Conservation (phyloP, 1,284 basidiomycete genomes). For the Cutaneotrichosporon sp. region DNA sequence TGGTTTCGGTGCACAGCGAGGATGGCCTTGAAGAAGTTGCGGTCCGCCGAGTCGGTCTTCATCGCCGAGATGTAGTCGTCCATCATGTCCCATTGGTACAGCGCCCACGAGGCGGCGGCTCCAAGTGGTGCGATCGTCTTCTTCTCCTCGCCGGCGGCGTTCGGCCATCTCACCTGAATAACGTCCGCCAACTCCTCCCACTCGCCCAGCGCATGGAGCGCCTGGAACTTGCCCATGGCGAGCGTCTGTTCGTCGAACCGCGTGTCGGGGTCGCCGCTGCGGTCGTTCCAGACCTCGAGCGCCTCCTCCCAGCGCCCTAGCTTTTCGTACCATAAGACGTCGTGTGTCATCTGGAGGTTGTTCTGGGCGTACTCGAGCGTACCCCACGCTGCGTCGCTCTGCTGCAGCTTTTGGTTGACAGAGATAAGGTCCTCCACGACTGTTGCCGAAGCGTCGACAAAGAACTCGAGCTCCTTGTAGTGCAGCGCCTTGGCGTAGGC, state of each 20-base stretch:
- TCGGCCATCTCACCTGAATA: constrained; percentile 86
- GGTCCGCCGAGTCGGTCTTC: constrained; percentile 89
- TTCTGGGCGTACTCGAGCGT: constrained; percentile 81
- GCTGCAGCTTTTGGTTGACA: constrained; percentile 96
- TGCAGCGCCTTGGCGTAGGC: constrained; percentile 98
- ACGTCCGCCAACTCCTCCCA: constrained; percentile 90
- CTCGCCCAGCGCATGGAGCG: constrained; percentile 94
- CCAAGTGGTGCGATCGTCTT: constrained; percentile 94
- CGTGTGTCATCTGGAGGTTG: constrained; percentile 54
- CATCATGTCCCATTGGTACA: constrained; percentile 98
- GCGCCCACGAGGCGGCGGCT: constrained; percentile 93
- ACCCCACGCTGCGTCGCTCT: constrained; percentile 94
- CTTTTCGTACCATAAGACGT: constrained; percentile 86
- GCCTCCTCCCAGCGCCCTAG: constrained; percentile 97
- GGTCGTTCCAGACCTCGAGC: constrained; percentile 67
- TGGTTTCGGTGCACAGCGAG: constrained; percentile 95
- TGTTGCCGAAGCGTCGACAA: constrained; percentile 67
- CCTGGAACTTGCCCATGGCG: constrained; percentile 83
- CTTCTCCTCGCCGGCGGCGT: constrained; percentile 77
- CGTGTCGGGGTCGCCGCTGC: constrained; percentile 43
- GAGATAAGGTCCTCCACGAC: constrained; percentile 95
- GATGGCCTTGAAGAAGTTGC: constrained; percentile 95
- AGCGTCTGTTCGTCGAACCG: constrained; percentile 69
- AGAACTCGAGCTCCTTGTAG: constrained; percentile 98
- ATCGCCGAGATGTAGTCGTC: constrained; percentile 95